Evolutionary conservation across 1,284 basidiomycete species (phyloP), one percentile per base, ranked within the genome.

Genomic region (Puccinia coronata): DNA sequence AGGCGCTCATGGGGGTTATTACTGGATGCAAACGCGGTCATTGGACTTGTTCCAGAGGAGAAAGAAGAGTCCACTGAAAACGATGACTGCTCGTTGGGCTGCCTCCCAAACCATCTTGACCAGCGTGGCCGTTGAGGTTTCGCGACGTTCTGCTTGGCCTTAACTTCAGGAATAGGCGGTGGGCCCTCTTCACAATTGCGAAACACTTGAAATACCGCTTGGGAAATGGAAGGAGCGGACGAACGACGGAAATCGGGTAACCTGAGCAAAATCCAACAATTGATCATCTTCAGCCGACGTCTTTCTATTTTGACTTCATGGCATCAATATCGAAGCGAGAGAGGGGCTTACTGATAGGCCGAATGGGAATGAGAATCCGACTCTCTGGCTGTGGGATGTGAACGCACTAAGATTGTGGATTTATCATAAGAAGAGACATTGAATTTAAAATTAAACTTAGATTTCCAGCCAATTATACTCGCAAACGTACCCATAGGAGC

Each of bases 41-140:
- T 16, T 11, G 39, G n/a, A 67, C 41, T 67, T 31, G 36, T 41
- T 11, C 63, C 12, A n/a, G 39, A n/a, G 2, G 23, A 23, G 61
- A 65, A 65, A 20, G 63, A 67, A 47, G 63, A 67, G 0, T 67
- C 12, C 2, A 43, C 23, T 16, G 39, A 47, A 47, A 47, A 47
- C 20, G 63, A 8, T 67, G 41, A 47, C 41, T 67, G 41, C 63
- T 47, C 41, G n/a, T 11, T 47, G 36, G 63, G 1, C 28, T 67
- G 23, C 25, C 41, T 67, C 18, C 41, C 41, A 41, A 67, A 67
- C 63, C 63, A 67, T 28, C 41, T 43, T 67, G 63, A 67, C 63
- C 63, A 67, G 41, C 63, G 41, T 18, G 63, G 63, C 23, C 63
- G 41, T 67, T 67, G 63, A 28, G 9, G 1, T 41, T 28, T 18